Percentiles rank a stretch among this genome's conserved stretches.
Conservation (phyloP, 495 filamentous ascomycete genomes). For the Aspergillus panamensis region DNA sequence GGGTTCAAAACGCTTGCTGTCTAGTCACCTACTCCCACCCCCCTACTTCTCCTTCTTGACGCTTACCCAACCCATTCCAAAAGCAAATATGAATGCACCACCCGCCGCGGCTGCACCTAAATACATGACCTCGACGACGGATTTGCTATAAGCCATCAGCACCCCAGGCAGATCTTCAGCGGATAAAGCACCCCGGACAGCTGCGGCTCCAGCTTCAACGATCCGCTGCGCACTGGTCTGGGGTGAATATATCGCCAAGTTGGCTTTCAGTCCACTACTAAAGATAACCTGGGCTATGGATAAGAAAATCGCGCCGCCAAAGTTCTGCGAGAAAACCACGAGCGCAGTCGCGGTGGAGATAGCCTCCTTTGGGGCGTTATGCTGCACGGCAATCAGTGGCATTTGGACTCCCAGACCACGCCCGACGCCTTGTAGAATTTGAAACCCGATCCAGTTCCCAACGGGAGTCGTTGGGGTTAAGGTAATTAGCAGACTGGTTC, state of each 20-base stretch:
- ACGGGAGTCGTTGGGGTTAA: conserved; percentile 41
- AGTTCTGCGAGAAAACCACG: conserved; percentile 64
- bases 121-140: conserved; percentile 63
- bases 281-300: conserved; percentile 74
- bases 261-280: conserved; percentile 58
- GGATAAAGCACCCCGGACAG: conserved; percentile 49
- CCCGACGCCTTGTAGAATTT: conserved; percentile 65
- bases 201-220: conserved; percentile 62
- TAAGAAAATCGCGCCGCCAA: conserved; percentile 72
- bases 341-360: conserved; percentile 63
- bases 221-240: conserved; percentile 47
- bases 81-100: background rate
- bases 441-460: conserved; percentile 69
- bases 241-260: conserved; percentile 52
- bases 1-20: too few relatives aligned
- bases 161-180: conserved; percentile 49
- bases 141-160: conserved; percentile 67
- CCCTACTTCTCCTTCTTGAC: conserved; percentile 5
- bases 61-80: conserved; percentile 11
- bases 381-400: conserved; percentile 64
- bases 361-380: conserved; percentile 58
- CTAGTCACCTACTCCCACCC: too few relatives aligned
- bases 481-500: conserved; percentile 65
- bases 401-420: conserved; percentile 66
- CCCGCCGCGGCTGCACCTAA: conserved; percentile 57